phyloP scores from a whole-genome alignment of 1,284 basidiomycete species.

The Macrocystidia cucumis region DNA sequence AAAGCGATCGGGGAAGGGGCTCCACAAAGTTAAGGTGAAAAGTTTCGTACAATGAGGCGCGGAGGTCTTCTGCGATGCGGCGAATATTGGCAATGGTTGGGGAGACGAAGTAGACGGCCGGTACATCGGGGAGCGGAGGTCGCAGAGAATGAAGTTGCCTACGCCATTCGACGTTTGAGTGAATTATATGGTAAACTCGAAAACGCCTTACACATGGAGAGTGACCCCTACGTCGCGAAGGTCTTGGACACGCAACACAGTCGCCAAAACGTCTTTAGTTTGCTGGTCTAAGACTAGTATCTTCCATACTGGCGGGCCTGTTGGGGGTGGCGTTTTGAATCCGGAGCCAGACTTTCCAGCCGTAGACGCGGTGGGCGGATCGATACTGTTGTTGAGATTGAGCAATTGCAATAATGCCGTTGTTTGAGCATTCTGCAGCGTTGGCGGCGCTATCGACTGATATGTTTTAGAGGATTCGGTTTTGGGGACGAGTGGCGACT shows the following conservation, averaged over 20 bases:
- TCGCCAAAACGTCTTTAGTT: conserved; percentile 95
- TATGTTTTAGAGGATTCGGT: conserved; percentile 1
- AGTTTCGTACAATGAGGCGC: conserved; percentile 85
- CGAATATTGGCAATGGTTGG: conserved; percentile 85
- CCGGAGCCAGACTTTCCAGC: conserved; percentile 30
- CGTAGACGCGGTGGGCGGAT: conserved; percentile 24
- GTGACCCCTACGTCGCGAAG: conserved; percentile 95
- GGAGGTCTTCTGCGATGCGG: conserved; percentile 86
- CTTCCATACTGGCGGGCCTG: conserved; percentile 92
- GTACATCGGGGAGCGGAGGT: conserved; percentile 91
- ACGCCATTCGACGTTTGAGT: conserved; percentile 6
- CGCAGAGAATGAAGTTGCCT: conserved; percentile 90
- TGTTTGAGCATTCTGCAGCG: conserved; percentile 78
- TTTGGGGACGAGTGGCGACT: conserved; percentile 15
- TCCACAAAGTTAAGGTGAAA: conserved; percentile 96
- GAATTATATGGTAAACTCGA: conserved; percentile 3
- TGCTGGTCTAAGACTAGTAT: conserved; percentile 92
- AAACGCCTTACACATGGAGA: conserved; percentile 72
- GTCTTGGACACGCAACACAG: conserved; percentile 93
- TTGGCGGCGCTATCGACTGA: conserved; percentile 23
- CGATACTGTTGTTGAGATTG: conserved; percentile 48
- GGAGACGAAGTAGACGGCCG: conserved; percentile 94
- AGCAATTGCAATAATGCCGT: conserved; percentile 61
- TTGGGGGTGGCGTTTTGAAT: conserved; percentile 38
- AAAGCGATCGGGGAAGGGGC: conserved; percentile 76